Evolutionary conservation across 2,329 filamentous ascomycete species (phyloP), one percentile per base, ranked within the genome.

Genomic region (Xenoacremonium recifei): DNA sequence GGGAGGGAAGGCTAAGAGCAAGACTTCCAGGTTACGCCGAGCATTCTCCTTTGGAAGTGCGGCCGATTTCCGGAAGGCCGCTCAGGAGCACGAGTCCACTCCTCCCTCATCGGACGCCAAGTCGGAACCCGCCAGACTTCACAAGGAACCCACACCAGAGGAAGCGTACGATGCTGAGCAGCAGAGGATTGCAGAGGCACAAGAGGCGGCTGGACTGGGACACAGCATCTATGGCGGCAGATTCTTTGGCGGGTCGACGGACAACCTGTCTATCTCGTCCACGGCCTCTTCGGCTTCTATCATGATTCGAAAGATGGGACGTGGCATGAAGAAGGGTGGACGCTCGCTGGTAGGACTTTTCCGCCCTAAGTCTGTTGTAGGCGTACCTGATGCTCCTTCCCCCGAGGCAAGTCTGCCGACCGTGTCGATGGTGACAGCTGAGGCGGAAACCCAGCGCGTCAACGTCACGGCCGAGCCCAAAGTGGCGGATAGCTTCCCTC

Each of bases 281-380:
- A 95, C 89, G 9, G 89, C 89, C 16, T 95, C 89, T 6, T 95
- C 89, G 16, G 89, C 89, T 23, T 95, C 89, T 21, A 83, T 95
- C 56, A 95, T 95, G 89, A 87, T 99, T 53, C 84, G 93, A 39
- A 99, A 99, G 72, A 99, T 99, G 93, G 93, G 93, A 42, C 89
- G 90, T 51, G 91, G 92, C n/a, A 87, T 97, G 82, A 97, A 96
- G 77, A 95, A 93, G 68, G 85, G 89, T 38, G 87, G 86, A 15
- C 80, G 91, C 35, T 96, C 91, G 18, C 80, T 99, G 40, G 95
- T 95, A 53, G 93, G 93, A 19, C 75, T 99, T 6, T 99, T 99
- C 72, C 79, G 93, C 49, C 92, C 93, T 1, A 99, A 97, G 66
- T 97, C 92, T 1, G 76, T 95, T 13, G 79, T 92, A 55, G 91